A percentile compares a stretch with the other conserved stretches of the same genome.
Evolutionary conservation across 2,329 filamentous ascomycete genomes (phyloP).

Genomic region (Dothideomycetes sp.): DNA sequence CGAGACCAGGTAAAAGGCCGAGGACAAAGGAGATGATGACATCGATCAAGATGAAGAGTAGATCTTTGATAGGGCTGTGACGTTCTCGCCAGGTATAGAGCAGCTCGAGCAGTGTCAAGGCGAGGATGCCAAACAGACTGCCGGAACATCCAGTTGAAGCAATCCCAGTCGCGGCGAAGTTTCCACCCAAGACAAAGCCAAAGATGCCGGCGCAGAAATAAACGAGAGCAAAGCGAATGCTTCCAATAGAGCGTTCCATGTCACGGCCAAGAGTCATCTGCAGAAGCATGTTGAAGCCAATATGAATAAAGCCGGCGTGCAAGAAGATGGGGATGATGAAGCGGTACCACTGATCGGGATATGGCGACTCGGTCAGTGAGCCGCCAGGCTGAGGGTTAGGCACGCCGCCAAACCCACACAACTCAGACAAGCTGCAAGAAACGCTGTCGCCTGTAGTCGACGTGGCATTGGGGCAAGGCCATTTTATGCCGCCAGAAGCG

Average conservation of each 20-base stretch:
- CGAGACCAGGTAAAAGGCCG: slow-evolving; percentile 80
- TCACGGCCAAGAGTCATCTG: slow-evolving; percentile 85
- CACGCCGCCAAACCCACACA: slow-evolving; percentile 77
- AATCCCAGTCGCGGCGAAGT: slow-evolving; percentile 74
- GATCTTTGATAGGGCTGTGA: slow-evolving; percentile 64
- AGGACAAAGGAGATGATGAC: slow-evolving; percentile 85
- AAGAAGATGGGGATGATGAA: slow-evolving; percentile 95
- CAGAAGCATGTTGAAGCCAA: slow-evolving; percentile 87
- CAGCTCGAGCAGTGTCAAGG: slow-evolving; percentile 77
- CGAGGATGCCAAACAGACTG: slow-evolving; percentile 82
- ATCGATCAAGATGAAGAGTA: slow-evolving; percentile 80
- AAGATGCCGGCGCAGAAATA: slow-evolving; percentile 91
- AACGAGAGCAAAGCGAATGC: slow-evolving; percentile 77
- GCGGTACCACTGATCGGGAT: slow-evolving; percentile 91
- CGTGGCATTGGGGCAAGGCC: slow-evolving; percentile 68
- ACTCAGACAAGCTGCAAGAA: slow-evolving; percentile 64
- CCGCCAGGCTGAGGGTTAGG: slow-evolving; percentile 51
- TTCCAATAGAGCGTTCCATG: slow-evolving; percentile 85
- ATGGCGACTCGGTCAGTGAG: slow-evolving; percentile 46
- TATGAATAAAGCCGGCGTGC: slow-evolving; percentile 88
- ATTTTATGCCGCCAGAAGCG: slow-evolving; percentile 45
- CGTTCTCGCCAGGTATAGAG: slow-evolving; percentile 87
- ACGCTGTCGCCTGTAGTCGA: slow-evolving; percentile 51
- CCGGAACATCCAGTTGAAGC: slow-evolving; percentile 82
- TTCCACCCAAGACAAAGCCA: slow-evolving; percentile 88